A percentile compares a stretch with the other conserved stretches of the same genome.
Evolutionary conservation across 768 basidiomycete species (phyloP).

Genomic region (Sarcodon sp.): DNA sequence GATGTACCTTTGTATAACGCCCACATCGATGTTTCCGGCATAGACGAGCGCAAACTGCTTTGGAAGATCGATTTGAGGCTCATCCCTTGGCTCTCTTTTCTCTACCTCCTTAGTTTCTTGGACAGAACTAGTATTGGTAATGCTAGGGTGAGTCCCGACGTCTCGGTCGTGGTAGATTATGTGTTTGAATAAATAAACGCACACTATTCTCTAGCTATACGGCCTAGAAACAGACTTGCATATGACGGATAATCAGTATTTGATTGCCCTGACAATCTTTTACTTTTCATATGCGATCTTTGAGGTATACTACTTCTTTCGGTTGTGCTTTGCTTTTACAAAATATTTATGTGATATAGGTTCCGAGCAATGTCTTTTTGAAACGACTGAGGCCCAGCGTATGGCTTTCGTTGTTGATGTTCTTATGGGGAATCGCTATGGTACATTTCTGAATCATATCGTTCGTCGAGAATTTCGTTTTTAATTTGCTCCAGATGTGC

Average conservation of each 20-base stretch:
- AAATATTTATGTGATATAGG: slow-evolving; percentile 16
- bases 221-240: slow-evolving; percentile 43
- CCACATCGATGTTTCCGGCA: slow-evolving; percentile 41
- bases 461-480: background rate
- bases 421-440: slow-evolving; percentile 69
- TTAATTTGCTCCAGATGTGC: slow-evolving; percentile 33
- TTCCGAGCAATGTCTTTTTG: slow-evolving; percentile 62
- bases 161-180: slow-evolving; percentile 12
- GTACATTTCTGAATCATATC: slow-evolving; percentile 18
- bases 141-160: slow-evolving; percentile 18
- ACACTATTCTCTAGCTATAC: slow-evolving; percentile 36
- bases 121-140: slow-evolving; percentile 46
- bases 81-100: slow-evolving; percentile 59
- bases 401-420: slow-evolving; percentile 66
- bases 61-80: slow-evolving; percentile 59
- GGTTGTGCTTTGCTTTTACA: background rate
- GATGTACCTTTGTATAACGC: slow-evolving; percentile 19
- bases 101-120: slow-evolving; percentile 67
- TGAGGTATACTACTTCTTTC: slow-evolving; percentile 25
- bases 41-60: slow-evolving; percentile 59
- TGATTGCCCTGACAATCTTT: slow-evolving; percentile 46
- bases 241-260: slow-evolving; percentile 54
- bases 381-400: slow-evolving; percentile 66
- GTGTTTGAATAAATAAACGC: slow-evolving; percentile 7
- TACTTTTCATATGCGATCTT: slow-evolving; percentile 53